Percentiles rank a stretch among this genome's conserved stretches.
Evolutionary conservation across 441 rosid genomes (phyloP).

Genomic region (Erodium texanum): DNA sequence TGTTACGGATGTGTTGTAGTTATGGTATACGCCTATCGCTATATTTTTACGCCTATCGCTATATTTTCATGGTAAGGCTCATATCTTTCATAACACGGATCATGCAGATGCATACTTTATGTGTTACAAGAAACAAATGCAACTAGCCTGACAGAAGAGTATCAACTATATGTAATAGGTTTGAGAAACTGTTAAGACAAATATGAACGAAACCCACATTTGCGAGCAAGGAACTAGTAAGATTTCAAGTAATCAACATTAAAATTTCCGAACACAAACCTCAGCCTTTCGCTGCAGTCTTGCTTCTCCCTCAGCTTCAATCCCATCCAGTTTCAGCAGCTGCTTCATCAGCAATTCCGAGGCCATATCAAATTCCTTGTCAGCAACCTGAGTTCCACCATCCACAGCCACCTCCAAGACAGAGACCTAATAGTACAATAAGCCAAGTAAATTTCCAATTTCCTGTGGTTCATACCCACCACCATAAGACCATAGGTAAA

Average conservation of each 20-base stretch:
- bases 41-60: too few species aligned
- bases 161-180: too few species aligned
- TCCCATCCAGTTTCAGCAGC: constrained; percentile 69
- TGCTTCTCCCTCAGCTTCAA: constrained; percentile 85
- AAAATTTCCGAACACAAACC: constrained; percentile 35
- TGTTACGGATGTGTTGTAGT: too few species aligned
- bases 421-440: constrained; percentile 37
- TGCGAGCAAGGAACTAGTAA: background rate
- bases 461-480: background rate
- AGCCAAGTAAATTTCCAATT: constrained; percentile 2
- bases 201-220: background rate
- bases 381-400: constrained; percentile 52
- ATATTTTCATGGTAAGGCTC: too few species aligned
- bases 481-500: too few species aligned
- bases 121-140: background rate
- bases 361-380: constrained; percentile 46
- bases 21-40: too few species aligned
- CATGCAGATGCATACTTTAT: too few species aligned
- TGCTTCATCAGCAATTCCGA: constrained; percentile 83
- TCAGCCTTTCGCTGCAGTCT: constrained; percentile 68
- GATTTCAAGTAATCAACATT: background rate
- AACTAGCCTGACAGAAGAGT: too few species aligned
- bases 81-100: background rate
- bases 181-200: too few species aligned
- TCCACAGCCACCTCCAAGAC: constrained; percentile 58